Evolutionary conservation across 2,329 filamentous ascomycete genomes (phyloP), one percentile per base, ranked within the genome.

Genomic region (Scytalidium sp.): DNA sequence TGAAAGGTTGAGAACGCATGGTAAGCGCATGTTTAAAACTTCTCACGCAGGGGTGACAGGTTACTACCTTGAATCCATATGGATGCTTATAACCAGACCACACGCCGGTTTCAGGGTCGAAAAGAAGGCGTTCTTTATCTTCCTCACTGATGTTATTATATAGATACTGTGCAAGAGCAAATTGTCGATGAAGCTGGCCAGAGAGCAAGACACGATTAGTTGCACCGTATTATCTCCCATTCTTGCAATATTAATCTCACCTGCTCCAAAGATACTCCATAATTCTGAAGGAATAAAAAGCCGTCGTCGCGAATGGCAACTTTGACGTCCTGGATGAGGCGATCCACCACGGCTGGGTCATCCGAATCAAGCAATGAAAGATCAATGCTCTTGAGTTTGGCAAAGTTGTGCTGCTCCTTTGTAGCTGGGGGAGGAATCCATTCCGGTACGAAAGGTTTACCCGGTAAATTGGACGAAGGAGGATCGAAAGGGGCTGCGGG

Each of bases 61-160:
- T n/a, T n/a, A n/a, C 48, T 50, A 60, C 67, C 65, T 73, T 74
- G 65, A 68, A 75, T 53, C 66, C 75, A 58, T 63, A 73, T 32
- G 53, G 74, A 53, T 67, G 74, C 58, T 79, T 78, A 60, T 75
- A 79, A 0, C 75, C 74, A 3, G 75, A 74, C 70, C 71, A 78
- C 3, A 64, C 56, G 15, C 75, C 75, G 0, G 66, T 73, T 5
- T 74, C 70, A 0, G 75, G 75, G 53, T 70, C 59, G 51, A 74
- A 78, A 0, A 76, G 68, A 15, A 78, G 68, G 2, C 71, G 68
- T 43, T 74, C 56, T 55, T 75, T 77, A 56, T 79, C 75, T 50
- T 75, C 71, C 9, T 76, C 72, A 17, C 64, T 72, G 23, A 78
- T 77, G 53, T 77, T 75, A 40, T 69, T 56, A 60, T 77, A 75